A percentile compares a stretch with the other conserved stretches of the same genome.
Evolutionary conservation across 2,329 filamentous ascomycete species (phyloP).

Genomic region (Penicillium capsulatum): DNA sequence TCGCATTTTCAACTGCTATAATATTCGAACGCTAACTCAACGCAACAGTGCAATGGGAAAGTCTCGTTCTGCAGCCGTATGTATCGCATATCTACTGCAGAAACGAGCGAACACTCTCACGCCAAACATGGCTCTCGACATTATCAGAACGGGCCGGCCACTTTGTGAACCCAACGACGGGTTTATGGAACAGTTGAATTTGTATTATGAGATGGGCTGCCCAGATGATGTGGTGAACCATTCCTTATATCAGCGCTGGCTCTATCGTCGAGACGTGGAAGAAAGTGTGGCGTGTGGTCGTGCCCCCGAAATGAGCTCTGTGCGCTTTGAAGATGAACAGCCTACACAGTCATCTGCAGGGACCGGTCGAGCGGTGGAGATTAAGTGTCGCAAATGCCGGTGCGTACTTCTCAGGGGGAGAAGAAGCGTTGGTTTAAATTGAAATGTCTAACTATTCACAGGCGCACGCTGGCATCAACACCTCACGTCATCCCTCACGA

Average conservation of each 20-base stretch:
- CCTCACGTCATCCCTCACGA: constrained; percentile 66
- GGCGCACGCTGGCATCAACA: constrained; percentile 59
- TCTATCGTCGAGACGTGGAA: constrained; percentile 63
- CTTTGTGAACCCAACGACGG: constrained; percentile 65
- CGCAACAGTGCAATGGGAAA: constrained; percentile 87
- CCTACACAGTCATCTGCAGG: constrained; percentile 18
- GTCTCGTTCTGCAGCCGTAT: constrained; percentile 80
- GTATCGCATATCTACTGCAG: constrained; percentile 78
- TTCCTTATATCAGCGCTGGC: constrained; percentile 75
- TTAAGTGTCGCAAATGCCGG: constrained; percentile 77
- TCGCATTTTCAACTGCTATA: background rate
- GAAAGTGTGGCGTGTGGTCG: constrained; percentile 67
- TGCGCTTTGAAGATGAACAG: constrained; percentile 66
- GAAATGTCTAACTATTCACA: constrained; percentile 25
- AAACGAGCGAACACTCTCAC: constrained; percentile 53
- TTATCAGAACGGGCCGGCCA: background rate
- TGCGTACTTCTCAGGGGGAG: background rate
- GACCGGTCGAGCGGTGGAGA: constrained; percentile 46
- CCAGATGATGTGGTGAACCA: constrained; percentile 65
- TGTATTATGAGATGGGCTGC: constrained; percentile 85
- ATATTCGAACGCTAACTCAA: constrained; percentile 3
- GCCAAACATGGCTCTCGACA: constrained; percentile 34
- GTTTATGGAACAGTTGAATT: constrained; percentile 81
- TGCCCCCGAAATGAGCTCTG: constrained; percentile 69
- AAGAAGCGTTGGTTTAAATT: no score